Evolutionary conservation across 805 yeast species (phyloP).

Genomic region (Pichia phayaonensis): DNA sequence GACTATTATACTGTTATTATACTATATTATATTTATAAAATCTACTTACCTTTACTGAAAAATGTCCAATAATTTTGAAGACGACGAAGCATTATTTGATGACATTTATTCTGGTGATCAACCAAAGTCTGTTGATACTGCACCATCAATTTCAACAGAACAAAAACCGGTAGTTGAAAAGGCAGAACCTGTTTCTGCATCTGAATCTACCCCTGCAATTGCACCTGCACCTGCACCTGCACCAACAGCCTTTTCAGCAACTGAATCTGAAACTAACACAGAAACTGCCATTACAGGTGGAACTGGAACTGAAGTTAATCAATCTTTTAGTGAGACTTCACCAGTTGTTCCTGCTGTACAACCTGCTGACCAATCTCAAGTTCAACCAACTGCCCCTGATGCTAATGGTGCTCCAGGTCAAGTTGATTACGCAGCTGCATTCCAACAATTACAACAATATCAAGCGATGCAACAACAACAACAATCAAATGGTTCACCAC

Average conservation of each 20-base stretch:
- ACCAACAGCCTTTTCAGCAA: neutral
- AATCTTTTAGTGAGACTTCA: neutral
- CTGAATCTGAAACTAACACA: neutral
- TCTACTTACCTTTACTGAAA: conserved; percentile 6
- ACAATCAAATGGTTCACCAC: conserved; percentile 1
- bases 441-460: conserved; percentile 8
- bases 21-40: neutral
- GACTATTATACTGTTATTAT: neutral
- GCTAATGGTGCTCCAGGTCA: neutral
- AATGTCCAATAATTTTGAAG: conserved; percentile 62
- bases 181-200: conserved; percentile 1
- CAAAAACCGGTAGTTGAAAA: conserved; percentile 1
- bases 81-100: conserved; percentile 90
- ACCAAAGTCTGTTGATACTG: conserved; percentile 16
- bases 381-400: neutral
- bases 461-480: conserved; percentile 11
- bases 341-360: neutral
- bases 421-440: conserved; percentile 5
- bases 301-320: neutral
- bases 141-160: conserved; percentile 14
- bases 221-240: neutral
- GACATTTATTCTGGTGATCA: conserved; percentile 57
- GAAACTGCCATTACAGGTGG: neutral
- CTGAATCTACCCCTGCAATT: neutral
- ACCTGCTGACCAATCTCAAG: neutral